Conservation (phyloP, 257 asterid species). For the Solanum sitiens region DNA sequence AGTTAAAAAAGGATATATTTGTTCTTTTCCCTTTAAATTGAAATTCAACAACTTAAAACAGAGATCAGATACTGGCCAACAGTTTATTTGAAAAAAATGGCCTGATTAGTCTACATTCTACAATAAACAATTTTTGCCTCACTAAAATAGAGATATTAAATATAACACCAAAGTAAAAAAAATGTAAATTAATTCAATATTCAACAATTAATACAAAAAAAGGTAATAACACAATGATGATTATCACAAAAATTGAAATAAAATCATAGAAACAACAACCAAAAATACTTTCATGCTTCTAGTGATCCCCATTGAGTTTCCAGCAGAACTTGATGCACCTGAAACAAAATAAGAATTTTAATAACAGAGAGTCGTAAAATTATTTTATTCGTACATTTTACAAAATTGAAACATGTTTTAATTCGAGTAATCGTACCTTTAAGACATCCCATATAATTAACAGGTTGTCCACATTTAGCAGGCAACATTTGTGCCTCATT, state of each 20-base stretch:
- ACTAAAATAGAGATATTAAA: background rate
- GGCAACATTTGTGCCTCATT: conserved; percentile 67
- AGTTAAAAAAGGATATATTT: background rate
- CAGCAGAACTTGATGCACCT: conserved; percentile 12
- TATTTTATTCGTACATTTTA: background rate
- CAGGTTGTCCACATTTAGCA: conserved; percentile 66
- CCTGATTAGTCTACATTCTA: background rate
- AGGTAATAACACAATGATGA: background rate
- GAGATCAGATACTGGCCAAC: background rate
- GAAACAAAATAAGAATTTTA: background rate
- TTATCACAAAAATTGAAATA: background rate
- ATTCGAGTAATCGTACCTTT: conserved; percentile 20
- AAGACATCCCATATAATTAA: conserved; percentile 75
- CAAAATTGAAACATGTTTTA: background rate
- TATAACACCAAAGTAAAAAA: background rate
- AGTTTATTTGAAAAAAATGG: background rate
- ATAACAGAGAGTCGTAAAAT: background rate
- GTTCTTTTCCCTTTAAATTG: background rate
- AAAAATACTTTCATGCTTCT: background rate
- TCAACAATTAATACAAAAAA: background rate
- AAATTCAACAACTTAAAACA: background rate
- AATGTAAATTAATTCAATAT: background rate
- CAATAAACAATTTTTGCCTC: background rate
- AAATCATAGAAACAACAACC: conserved; percentile 4
- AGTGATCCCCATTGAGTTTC: background rate